phyloP scores from a whole-genome alignment of 192 early-diverging fungal species.

The Globomyces pollinis-pini region DNA sequence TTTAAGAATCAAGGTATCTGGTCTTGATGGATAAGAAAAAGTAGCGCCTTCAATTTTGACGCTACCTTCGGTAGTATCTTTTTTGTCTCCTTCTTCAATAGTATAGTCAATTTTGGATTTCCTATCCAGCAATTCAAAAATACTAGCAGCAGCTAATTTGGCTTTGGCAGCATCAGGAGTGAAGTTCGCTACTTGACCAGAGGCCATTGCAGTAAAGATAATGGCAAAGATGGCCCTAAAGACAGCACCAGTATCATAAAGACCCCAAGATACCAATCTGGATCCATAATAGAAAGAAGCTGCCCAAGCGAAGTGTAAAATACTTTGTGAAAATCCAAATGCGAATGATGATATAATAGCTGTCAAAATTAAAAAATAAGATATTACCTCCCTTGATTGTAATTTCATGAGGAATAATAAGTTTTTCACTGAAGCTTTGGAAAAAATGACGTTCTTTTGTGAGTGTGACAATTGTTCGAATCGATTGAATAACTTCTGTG shows the following conservation, averaged over 20 bases:
- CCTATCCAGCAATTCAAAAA: conserved; percentile 67
- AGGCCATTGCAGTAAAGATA: conserved; percentile 64
- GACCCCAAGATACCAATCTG: conserved; percentile 42
- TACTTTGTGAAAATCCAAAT: conserved; percentile 64
- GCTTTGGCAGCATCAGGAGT: conserved; percentile 72
- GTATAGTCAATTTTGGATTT: conserved; percentile 57
- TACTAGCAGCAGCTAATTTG: conserved; percentile 64
- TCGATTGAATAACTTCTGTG: conserved; percentile 74
- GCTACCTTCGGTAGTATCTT: conserved; percentile 51
- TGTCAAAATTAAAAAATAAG: conserved; percentile 65
- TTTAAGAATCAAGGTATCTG: conserved; percentile 43
- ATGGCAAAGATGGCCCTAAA: conserved; percentile 38
- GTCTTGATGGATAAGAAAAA: conserved; percentile 53
- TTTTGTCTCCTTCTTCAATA: conserved; percentile 16
- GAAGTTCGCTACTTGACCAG: conserved; percentile 66
- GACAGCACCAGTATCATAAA: conserved; percentile 36
- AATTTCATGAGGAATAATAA: conserved; percentile 59
- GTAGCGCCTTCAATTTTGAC: conserved; percentile 42
- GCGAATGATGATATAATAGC: conserved; percentile 61
- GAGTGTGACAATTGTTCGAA: conserved; percentile 77
- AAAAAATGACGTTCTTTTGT: conserved; percentile 63
- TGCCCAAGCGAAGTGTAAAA: conserved; percentile 67
- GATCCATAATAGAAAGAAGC: conserved; percentile 83
- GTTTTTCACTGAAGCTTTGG: conserved; percentile 50
- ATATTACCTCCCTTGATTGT: conserved; percentile 56